Evolutionary conservation across 2,329 filamentous ascomycete species (phyloP), one percentile per base, ranked within the genome.

Genomic region (Orbilia ellipsospora): DNA sequence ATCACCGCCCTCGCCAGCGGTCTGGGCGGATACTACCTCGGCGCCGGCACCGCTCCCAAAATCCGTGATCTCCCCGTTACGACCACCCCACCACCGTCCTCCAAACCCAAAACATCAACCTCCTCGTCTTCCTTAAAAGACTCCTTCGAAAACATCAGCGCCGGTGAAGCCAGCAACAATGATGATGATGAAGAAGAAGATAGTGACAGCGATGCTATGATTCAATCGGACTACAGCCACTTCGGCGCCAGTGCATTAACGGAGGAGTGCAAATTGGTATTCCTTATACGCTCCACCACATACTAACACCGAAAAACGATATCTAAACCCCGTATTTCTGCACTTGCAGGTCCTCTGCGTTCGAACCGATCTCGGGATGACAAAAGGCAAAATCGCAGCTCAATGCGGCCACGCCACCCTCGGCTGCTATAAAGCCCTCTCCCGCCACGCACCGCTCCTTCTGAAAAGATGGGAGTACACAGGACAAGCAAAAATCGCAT

Each of bases 331-430:
- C 52, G 44, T 40, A 16, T 45, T 69, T 15, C 62, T 54, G 16
- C 18, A 28, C 36, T 36, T 26, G 8, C 45, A 79, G 79, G 64
- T 80, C 28, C 85, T 99, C 40, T 92, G 97, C 2, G 94, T 98
- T 66, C 86, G 95, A 81, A 97, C 93, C 16, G 95, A 99, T 84
- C 83, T 99, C 80, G 94, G 94, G 80, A 99, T 99, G 95, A 95
- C 92, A 8, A 98, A 97, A 84, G 94, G 94, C 80, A 99, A 99
- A 86, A 97, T 98, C 80, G 95, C 93, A 69, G 95, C 95, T 6
- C 95, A 98, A 84, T 94, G 92, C 84, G 92, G 90, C 59, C 95
- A 98, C 83, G 95, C 95, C n/a, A 97, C 94, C 2, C 89, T 99
- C 68, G 94, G 94, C 66, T 98, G 94, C 87, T 99, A 97, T 89